Base-by-base conservation (phyloP, 2,329 filamentous ascomycete species). In the Colletotrichum sojae region DNA sequence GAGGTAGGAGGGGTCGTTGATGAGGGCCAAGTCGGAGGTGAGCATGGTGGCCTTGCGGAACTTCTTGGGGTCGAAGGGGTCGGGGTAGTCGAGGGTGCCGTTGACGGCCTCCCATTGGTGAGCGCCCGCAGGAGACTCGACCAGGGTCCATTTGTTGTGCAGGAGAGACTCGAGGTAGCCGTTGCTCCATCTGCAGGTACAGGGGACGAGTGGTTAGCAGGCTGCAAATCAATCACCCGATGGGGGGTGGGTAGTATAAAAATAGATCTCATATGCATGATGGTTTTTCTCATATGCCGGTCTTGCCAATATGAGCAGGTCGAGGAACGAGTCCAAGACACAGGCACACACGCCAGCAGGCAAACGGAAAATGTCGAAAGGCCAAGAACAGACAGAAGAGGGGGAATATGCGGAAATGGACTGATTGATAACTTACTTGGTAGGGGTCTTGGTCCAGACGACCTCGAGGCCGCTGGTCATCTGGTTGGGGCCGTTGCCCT, bases 381-480 rank as follows among this genome's bases (percentile, higher is more conserved):
- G 52, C 51, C 59, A 46, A 40, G 20, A 22, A 31, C 25, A n/a
- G 39, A 58, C 40, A n/a, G 13, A 15, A 49, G 40, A 27, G 20
- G 56, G 15, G 20, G 39, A 5, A 15, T 4, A 69, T 67, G 63
- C 55, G 57, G 20, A 48, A 31, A 40, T 39, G 20, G 55, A 27
- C 43, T 55, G 43, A 52, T 69, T 69, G 45, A 10, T 2, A 6
- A 67, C 63, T 69, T 62, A 69, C 83, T 93, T 89, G 73, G 87
- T 90, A 2, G 92, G 92, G 20, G 90, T 92, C 78, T 86, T 89
- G 75, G 92, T 94, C 92, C 92, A 95, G 78, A 86, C 93, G 53
- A 95, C 92, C 81, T 95, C 92, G 3, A 95, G 85, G 59, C 92
- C 92, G 73, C 87, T 91, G 72, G 92, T 94, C 82, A 93, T 93